Percentiles rank a stretch among this genome's conserved stretches.
phyloP scores from a whole-genome alignment of 2,329 filamentous ascomycete genomes.

The Paracoccidioides brasiliensis region DNA sequence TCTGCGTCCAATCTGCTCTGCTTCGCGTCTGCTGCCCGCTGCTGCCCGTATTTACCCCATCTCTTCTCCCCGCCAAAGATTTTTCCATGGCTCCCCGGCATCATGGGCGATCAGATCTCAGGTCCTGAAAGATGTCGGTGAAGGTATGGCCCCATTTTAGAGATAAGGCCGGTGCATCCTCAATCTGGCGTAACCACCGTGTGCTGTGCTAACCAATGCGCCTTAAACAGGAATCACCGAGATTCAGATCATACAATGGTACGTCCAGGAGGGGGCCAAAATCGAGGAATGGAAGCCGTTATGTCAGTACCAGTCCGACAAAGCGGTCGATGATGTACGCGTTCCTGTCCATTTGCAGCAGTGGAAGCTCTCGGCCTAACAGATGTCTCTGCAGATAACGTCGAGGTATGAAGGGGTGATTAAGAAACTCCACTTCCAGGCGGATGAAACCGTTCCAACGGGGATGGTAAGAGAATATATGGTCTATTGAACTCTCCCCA shows the following conservation, averaged over 20 bases:
- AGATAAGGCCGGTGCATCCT: conserved; percentile 24
- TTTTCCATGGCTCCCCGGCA: conserved; percentile 21
- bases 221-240: conserved; percentile 68
- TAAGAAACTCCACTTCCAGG: conserved; percentile 90
- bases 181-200: not conserved
- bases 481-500: not conserved
- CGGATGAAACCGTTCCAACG: conserved; percentile 91
- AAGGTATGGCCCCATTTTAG: conserved; percentile 23
- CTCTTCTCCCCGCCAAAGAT: conserved; percentile 17
- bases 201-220: not conserved
- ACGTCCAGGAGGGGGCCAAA: conserved; percentile 85
- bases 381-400: conserved; percentile 57
- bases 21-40: conserved; percentile 17
- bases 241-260: conserved; percentile 99
- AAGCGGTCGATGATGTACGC: conserved; percentile 54
- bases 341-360: not conserved
- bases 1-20: conserved; percentile 17
- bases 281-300: conserved; percentile 97
- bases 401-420: conserved; percentile 91
- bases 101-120: conserved; percentile 28
- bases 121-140: conserved; percentile 31
- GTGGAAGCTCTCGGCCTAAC: not conserved
- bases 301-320: conserved; percentile 97
- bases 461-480: conserved; percentile 44
- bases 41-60: conserved; percentile 11